A percentile compares a stretch with the other conserved stretches of the same genome.
Evolutionary conservation across 2,329 filamentous ascomycete genomes (phyloP).

Genomic region (Penicillium decumbens): DNA sequence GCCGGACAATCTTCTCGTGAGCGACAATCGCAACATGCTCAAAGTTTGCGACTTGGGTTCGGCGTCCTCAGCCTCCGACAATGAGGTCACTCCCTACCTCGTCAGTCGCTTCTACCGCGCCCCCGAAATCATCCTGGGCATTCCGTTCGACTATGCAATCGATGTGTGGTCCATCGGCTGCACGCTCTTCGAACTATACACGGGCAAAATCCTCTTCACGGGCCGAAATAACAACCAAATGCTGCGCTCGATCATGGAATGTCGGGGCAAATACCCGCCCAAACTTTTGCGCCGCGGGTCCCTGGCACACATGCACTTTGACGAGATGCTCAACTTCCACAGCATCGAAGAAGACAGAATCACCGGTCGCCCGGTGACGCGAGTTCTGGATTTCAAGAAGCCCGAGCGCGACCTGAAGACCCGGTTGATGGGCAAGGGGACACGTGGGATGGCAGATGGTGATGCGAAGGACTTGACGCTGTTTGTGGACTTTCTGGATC

Average conservation of each 20-base stretch:
- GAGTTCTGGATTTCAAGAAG: slow-evolving; percentile 53
- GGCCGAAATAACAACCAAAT: slow-evolving; percentile 97
- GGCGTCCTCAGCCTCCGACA: slow-evolving; percentile 86
- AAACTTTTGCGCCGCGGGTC: slow-evolving; percentile 83
- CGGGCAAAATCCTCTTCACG: slow-evolving; percentile 93
- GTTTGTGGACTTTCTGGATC: slow-evolving; percentile 83
- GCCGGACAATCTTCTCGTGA: slow-evolving; percentile 94
- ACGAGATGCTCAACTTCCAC: slow-evolving; percentile 76
- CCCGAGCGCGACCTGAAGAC: slow-evolving; percentile 77
- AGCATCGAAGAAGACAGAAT: slow-evolving; percentile 83
- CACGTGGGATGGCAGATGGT: slow-evolving; percentile 66
- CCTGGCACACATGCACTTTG: slow-evolving; percentile 73
- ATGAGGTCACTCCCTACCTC: slow-evolving; percentile 88
- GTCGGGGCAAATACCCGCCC: slow-evolving; percentile 82
- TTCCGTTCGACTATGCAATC: slow-evolving; percentile 88
- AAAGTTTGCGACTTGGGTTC: slow-evolving; percentile 97
- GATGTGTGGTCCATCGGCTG: slow-evolving; percentile 99
- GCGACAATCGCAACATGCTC: slow-evolving; percentile 73
- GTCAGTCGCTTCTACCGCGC: slow-evolving; percentile 97
- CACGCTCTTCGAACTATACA: slow-evolving; percentile 94
- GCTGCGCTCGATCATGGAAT: slow-evolving; percentile 93
- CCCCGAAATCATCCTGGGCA: slow-evolving; percentile 94
- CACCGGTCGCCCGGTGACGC: slow-evolving; percentile 66
- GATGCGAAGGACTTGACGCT: slow-evolving; percentile 73
- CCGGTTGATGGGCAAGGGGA: slow-evolving; percentile 66